Percentiles rank a stretch among this genome's conserved stretches.
phyloP scores from a whole-genome alignment of 139 green algal genomes.

The Chlorella vulgaris region DNA sequence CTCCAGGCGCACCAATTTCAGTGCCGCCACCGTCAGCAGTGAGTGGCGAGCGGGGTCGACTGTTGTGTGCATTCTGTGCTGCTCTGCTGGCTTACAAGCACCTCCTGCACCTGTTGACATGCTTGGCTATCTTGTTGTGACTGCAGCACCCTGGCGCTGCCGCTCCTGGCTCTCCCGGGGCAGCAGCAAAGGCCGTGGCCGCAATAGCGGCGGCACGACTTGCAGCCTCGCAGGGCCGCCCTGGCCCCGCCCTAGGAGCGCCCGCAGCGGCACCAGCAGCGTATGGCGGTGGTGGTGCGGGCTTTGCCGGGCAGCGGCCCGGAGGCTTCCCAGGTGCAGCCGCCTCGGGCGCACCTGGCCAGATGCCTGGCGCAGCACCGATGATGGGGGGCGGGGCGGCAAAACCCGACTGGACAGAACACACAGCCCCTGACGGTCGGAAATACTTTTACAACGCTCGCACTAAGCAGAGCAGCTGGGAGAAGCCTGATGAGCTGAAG shows the following conservation, averaged over 20 bases:
- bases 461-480: constrained; percentile 83
- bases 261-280: not conserved
- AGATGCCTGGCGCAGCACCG: too few relatives aligned
- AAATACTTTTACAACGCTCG: constrained; percentile 94
- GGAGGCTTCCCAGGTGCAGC: not conserved
- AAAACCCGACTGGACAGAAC: constrained; percentile 86
- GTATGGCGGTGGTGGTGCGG: too few relatives aligned
- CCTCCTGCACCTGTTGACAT: too few relatives aligned
- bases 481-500: constrained; percentile 88
- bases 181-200: not conserved
- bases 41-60: not conserved
- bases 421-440: constrained; percentile 84
- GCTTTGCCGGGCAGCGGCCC: not conserved
- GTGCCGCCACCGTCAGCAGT: not conserved
- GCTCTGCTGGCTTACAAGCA: not conserved
- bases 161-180: not conserved
- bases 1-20: constrained; percentile 8
- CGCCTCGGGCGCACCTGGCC: too few relatives aligned
- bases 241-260: not conserved
- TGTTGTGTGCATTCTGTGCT: not conserved
- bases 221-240: not conserved
- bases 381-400: too few relatives aligned
- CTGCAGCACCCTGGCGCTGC: constrained; percentile 15
- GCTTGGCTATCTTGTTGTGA: too few relatives aligned
- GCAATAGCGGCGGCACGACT: not conserved